Base-by-base conservation (phyloP, 2,329 filamentous ascomycete species). In the Stachybotrys elegans region DNA sequence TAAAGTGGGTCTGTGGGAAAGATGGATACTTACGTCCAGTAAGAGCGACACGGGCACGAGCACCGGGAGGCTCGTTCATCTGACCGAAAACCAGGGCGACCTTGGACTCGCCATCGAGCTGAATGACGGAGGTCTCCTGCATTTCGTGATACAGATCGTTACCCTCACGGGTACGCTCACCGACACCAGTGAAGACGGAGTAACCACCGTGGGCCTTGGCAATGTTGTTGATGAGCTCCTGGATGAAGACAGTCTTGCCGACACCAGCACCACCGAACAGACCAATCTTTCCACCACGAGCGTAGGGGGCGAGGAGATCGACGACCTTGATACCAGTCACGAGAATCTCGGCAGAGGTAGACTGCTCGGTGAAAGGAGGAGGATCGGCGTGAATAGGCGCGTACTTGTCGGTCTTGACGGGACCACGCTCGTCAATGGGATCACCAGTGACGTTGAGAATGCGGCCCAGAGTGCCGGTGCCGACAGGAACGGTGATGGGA, bases 61-160 rank as follows among this genome's bases (percentile, higher is more conserved):
- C 93, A 82, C 93, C 93, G 55, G 93, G 93, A 71, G 93, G 93
- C 81, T 98, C 93, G 84, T 98, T 98, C 93, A 98, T 98, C 82
- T 98, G 93, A 82, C 93, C 93, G 78, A 98, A 98, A 60, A 98
- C 93, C 60, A 98, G 79, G 55, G 93, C 89, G 79, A 97, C 93
- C 86, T 98, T 98, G 72, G 93, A 97, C 66, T 96, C 92, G 74
- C 93, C 93, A 57, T 98, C 93, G 58, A 98, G 89, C 75, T 98
- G 84, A 75, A 98, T 98, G 82, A 98, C 93, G 68, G 88, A 89
- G 60, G 93, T 98, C 79, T 98, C 92, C 81, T 97, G 93, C 93
- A 98, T 98, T 84, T 98, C 93, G 79, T 98, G 92, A 86, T 98
- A 98, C 81, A 98, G 75, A 85, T 98, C 93, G 84, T 98, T 98